phyloP scores from a whole-genome alignment of 2,329 filamentous ascomycete genomes.

The Fusarium sp. region DNA sequence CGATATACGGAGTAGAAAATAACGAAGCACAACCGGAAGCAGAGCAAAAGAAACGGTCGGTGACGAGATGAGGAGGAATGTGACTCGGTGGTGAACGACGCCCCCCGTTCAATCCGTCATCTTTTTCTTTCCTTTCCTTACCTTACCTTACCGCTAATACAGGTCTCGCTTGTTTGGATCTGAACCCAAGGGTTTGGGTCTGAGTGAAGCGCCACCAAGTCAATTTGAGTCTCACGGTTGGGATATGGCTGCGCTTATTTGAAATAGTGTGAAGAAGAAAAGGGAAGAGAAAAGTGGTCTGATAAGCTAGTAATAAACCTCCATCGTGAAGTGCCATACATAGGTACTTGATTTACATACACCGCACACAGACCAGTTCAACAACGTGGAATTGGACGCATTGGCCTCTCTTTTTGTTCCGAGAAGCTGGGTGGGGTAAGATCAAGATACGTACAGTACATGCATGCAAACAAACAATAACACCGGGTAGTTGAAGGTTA shows the following conservation, averaged over 20 bases:
- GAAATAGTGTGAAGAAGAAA: conserved; percentile 3
- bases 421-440: background rate
- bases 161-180: conserved; percentile 12
- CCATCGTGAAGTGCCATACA: too few relatives aligned
- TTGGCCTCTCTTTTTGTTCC: background rate
- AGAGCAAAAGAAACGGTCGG: conserved; percentile 13
- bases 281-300: background rate
- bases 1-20: background rate
- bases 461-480: background rate
- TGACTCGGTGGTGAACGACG: conserved; percentile 21
- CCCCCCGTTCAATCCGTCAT: background rate
- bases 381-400: conserved; percentile 19
- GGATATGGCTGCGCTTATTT: conserved; percentile 10
- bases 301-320: background rate
- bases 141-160: conserved; percentile 6
- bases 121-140: background rate
- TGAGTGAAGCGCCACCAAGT: conserved; percentile 10
- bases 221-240: background rate
- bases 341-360: background rate
- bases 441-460: background rate
- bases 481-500: background rate
- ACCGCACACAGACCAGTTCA: conserved; percentile 13
- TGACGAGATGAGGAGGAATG: conserved; percentile 28
- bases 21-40: background rate
- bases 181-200: conserved; percentile 27